Base-by-base conservation (phyloP, 768 basidiomycete genomes). In the Rhodosporidiobolus sp. region DNA sequence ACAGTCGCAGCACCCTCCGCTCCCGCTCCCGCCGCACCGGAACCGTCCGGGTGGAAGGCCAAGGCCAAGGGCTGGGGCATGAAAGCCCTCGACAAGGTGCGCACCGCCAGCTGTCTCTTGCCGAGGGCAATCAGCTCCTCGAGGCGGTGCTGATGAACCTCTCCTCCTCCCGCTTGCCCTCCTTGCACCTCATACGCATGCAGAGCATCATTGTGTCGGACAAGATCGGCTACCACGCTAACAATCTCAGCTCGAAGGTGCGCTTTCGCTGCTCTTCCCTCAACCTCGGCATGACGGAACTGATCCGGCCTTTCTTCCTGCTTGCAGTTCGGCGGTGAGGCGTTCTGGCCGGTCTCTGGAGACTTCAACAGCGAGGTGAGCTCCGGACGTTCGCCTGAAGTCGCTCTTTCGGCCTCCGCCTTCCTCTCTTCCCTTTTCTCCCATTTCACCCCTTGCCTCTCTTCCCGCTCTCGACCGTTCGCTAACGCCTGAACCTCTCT, bases 21-120 rank as follows among this genome's bases (percentile, higher is more conserved):
- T 4, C 4, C 60, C 12, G 12, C 57, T 5, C 14, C 57, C 7
- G 11, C 57, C 12, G 57, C 38, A 4, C 24, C 35, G 24, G 57
- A 12, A 14, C 34, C 32, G 60, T 28, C 28, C 30, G 50, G 52
- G 4, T 66, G 65, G 65, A 66, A 66, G 55, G 56, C 22, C 3
- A 50, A 43, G 26, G 57, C 57, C 19, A 55, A 55, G 43, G 49
- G 32, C 8, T 66, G 56, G 65, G 57, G 56, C 17, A 20, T 48
- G 28, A 66, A 66, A 57, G 65, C 57, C 19, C 20, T 54, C 28
- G 65, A 66, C 43, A 66, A 66, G 56, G 63, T 65, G 11, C 43
- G 63, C 24, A 14, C 17, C 8, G 4, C 5, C 12, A 1, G 24
- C 32, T 24, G 10, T 1, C 57, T 5, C 26, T 3, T 34, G 34